Evolutionary conservation across 2,329 filamentous ascomycete genomes (phyloP).

Genomic region (Aureobasidium sp.): DNA sequence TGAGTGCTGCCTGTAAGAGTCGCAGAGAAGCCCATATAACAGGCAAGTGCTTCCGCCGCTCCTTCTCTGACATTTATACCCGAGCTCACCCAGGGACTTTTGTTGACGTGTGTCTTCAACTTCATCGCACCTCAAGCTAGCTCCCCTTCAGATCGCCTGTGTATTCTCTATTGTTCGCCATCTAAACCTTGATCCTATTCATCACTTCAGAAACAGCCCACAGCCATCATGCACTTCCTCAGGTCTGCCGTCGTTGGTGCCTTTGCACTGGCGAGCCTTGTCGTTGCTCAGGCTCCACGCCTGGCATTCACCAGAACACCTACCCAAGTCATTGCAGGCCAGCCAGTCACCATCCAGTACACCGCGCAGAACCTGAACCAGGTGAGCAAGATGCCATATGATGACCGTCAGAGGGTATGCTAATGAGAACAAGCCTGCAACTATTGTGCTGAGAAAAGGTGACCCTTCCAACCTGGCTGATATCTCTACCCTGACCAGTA

Average conservation of each 20-base stretch:
- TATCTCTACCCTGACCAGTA: conserved; percentile 44
- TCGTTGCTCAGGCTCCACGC: conserved; percentile 40
- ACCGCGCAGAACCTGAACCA: conserved; percentile 22
- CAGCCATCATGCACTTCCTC: conserved; percentile 31
- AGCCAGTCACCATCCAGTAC: conserved; percentile 35
- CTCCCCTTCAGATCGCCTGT: background rate
- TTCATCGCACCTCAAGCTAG: background rate
- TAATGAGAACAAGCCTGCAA: conserved; percentile 38
- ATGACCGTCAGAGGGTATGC: background rate
- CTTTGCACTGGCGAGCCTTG: conserved; percentile 36
- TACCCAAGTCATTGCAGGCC: conserved; percentile 41
- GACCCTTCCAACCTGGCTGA: conserved; percentile 43
- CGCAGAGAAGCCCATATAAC: background rate
- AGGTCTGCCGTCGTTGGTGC: conserved; percentile 42
- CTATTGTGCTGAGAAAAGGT: conserved; percentile 51
- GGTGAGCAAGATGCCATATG: conserved; percentile 9
- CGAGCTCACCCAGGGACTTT: no score
- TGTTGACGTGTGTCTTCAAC: background rate
- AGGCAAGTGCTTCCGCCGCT: background rate
- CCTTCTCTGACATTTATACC: background rate
- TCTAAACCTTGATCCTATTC: background rate
- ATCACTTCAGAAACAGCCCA: background rate
- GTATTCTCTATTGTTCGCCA: background rate
- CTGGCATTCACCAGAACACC: conserved; percentile 49
- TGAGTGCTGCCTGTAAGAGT: background rate